phyloP scores from a whole-genome alignment of 495 filamentous ascomycete species.

The Lasiosphaeriaceae sp. region DNA sequence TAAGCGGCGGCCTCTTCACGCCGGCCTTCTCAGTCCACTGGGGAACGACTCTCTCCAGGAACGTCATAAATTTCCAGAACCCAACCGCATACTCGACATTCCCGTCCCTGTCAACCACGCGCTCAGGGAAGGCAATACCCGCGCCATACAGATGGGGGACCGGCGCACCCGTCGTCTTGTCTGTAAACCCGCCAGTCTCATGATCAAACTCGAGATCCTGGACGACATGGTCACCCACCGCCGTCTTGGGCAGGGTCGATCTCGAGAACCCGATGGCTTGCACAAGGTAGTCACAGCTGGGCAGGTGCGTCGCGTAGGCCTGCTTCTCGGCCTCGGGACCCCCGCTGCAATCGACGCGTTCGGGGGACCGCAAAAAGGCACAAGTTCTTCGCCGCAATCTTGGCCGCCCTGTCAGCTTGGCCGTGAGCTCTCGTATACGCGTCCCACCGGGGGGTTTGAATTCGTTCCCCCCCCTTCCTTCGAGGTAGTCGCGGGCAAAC shows the following conservation, averaged over 20 bases:
- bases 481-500: constrained; percentile 24
- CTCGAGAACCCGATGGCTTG: constrained; percentile 16
- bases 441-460: neutral
- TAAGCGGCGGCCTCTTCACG: too few relatives aligned
- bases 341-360: constrained; percentile 1
- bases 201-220: constrained; percentile 7
- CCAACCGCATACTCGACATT: constrained; percentile 16
- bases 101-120: constrained; percentile 4
- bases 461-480: constrained; percentile 9
- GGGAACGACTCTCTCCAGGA: constrained; percentile 16
- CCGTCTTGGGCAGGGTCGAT: neutral
- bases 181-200: constrained; percentile 9
- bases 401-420: too few relatives aligned
- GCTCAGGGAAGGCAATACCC: constrained; percentile 23
- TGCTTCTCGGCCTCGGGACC: constrained; percentile 1
- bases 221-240: too few relatives aligned
- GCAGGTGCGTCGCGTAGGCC: constrained; percentile 3
- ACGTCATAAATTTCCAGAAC: constrained; percentile 23
- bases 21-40: constrained; percentile 11
- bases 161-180: neutral
- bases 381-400: too few relatives aligned
- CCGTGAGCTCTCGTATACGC: too few relatives aligned
- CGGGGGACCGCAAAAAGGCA: too few relatives aligned
- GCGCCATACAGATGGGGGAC: constrained; percentile 20
- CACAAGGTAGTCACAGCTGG: constrained; percentile 13